Conservation (phyloP, 1,284 basidiomycete genomes). For the Omphalotus olearius region DNA sequence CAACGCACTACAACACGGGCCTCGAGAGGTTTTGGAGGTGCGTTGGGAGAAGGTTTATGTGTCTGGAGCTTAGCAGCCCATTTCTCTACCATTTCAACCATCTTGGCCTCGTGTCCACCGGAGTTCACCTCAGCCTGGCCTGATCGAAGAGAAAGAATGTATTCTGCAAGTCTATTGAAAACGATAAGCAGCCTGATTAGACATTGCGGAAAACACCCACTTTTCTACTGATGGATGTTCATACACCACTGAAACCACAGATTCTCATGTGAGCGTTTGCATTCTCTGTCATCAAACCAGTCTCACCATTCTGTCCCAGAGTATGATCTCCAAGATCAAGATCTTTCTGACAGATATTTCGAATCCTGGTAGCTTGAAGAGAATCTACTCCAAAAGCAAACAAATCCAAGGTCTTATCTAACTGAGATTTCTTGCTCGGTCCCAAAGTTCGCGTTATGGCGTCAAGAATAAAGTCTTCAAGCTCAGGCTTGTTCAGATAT, state of each 20-base stretch:
- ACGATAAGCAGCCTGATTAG: neutral
- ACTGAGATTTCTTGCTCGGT: constrained; percentile 22
- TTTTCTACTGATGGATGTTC: constrained; percentile 36
- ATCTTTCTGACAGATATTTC: constrained; percentile 46
- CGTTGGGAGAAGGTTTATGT: constrained; percentile 2
- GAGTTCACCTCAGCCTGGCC: constrained; percentile 18
- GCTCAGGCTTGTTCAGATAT: constrained; percentile 21
- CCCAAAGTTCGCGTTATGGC: constrained; percentile 32
- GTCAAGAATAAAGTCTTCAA: constrained; percentile 34
- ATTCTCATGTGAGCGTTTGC: neutral
- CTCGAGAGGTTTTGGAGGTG: constrained; percentile 14
- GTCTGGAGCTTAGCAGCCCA: constrained; percentile 23
- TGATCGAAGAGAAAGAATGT: constrained; percentile 24
- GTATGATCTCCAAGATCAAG: constrained; percentile 30
- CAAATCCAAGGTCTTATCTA: constrained; percentile 31
- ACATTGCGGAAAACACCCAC: constrained; percentile 18
- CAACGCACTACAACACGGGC: constrained; percentile 21
- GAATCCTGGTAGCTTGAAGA: constrained; percentile 49
- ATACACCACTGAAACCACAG: constrained; percentile 32
- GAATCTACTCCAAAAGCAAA: constrained; percentile 53
- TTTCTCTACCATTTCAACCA: constrained; percentile 39
- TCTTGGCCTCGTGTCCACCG: constrained; percentile 26
- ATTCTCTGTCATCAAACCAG: neutral
- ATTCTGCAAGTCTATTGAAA: constrained; percentile 21
- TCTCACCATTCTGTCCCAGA: constrained; percentile 36